These are phyloP conservation scores for Eucalyptus cloeziana DNA, from an alignment of 345 rosid genomes.

Conservation along the genomic window DNA sequence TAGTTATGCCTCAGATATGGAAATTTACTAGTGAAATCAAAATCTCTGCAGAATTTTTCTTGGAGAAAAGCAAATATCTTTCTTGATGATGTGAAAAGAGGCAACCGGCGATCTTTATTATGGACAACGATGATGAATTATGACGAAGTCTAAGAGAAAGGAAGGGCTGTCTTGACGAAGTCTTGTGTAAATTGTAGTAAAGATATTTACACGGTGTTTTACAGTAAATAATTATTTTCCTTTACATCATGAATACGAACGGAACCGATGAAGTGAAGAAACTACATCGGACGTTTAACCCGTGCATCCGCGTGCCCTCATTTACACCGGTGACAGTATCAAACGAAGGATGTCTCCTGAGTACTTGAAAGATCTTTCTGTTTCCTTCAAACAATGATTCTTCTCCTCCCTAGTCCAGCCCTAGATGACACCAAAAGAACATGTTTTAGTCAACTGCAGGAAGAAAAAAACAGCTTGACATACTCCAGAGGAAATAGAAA, in stretches of 20 bases:
- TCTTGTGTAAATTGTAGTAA: background rate
- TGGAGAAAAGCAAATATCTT: background rate
- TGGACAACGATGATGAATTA: background rate
- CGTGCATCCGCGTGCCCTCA: background rate
- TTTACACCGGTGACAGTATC: background rate
- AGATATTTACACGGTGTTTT: background rate
- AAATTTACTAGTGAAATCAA: background rate
- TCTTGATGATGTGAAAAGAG: background rate
- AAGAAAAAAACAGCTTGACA: background rate
- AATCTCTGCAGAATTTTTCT: too few species aligned
- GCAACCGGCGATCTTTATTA: background rate
- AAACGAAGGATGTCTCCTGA: constrained; percentile 30
- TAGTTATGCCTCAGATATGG: background rate
- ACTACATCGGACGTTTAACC: background rate
- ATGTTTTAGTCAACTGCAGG: background rate
- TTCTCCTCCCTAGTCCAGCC: constrained; percentile 78
- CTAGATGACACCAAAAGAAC: background rate
- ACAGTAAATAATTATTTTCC: background rate
- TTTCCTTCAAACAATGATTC: constrained; percentile 28
- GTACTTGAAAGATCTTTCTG: constrained; percentile 25
- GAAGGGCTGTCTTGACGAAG: background rate
- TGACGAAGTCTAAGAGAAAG: background rate
- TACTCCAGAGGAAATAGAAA: background rate
- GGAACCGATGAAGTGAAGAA: background rate
- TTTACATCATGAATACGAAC: background rate